Evolutionary conservation across 2,329 filamentous ascomycete genomes (phyloP), one percentile per base, ranked within the genome.

Genomic region (Teratosphaeria gauchensis): DNA sequence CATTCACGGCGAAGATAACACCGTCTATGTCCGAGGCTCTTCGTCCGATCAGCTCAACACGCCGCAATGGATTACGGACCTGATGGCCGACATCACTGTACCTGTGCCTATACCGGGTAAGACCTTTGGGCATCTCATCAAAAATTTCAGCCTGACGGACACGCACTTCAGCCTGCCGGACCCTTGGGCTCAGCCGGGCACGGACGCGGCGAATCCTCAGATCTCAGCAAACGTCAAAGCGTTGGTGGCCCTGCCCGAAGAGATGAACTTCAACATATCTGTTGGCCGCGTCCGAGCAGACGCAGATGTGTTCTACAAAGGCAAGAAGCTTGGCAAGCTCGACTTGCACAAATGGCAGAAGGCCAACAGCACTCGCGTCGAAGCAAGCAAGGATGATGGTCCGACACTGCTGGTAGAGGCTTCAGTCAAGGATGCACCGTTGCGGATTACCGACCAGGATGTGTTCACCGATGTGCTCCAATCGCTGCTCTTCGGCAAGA

Each of bases 161-260:
- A 90, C 95, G 48, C 85, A 95, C 67, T 96, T 99, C 72, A 84
- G 83, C 54, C 77, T 99, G 53, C 94, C 94, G 0, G 84, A 91
- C 66, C 88, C 89, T 0, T 83, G 87, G 66, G 89, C 90, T 2
- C 85, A 91, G 19, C 89, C 89, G 0, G 83, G 82, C 59, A 84
- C 86, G 11, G 88, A 90, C 0, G 84, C 86, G 55, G 80, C 87
- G 3, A 83, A 87, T 57, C 91, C 92, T 9, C 85, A 83, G 57
- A 85, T 99, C 16, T 95, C 90, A 32, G 92, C 92, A 2, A 86
- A 87, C 21, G 87, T 96, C 53, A 79, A 89, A 61, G 92, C 92
- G 11, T 78, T 92, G 19, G 87, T 95, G 30, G 84, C 79, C 11
- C 73, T 97, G 35, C 94, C 94, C 0, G 81, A 89, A 51, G 88